Evolutionary conservation across 352 stramenopile genomes (phyloP), one percentile per base, ranked within the genome.

Genomic region (Halophytophthora polymorphica): DNA sequence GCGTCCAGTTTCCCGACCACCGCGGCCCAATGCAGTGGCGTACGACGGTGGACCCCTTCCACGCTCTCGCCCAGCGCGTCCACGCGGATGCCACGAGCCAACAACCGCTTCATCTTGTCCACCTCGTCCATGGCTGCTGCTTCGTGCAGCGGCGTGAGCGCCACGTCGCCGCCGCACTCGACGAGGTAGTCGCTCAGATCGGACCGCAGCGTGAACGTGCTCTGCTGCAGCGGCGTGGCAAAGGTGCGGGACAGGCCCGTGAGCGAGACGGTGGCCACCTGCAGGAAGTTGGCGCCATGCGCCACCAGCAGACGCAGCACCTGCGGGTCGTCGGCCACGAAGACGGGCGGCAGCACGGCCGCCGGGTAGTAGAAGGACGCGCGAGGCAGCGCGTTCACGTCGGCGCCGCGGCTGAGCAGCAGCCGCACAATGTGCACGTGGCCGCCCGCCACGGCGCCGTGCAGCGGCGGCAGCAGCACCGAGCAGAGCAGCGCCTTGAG

Each of bases 111-210:
- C 13, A 93, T 69, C 23, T 49, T 57, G 4, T 25, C 38, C 2
- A 64, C 49, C 45, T 90, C 71, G 17, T 86, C 69, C 6, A 61
- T 63, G 0, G 77, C 83, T n/a, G 77, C 72, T 0, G 83, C 83
- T n/a, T 74, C 59, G 52, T 93, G 83, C 5, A 93, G 69, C 28
- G 83, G 80, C 10, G 83, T 91, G 34, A 93, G 46, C 13, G 83
- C 80, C 1, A 93, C 83, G 31, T 93, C 83, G n/a, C 49, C 74
- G 7, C 83, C 83, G 17, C 69, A 71, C 14, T 84, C 68, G n/a
- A 86, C 56, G 22, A 93, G 42, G 23, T 85, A 83, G 45, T 84
- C 76, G 22, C 70, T 81, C 12, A 86, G 58, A 18, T 81, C 72
- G 6, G 76, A 81, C 15, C 78, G 67, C 42, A 81, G 40, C 6